Base-by-base conservation (phyloP, 768 basidiomycete species). In the Tulasnella sp. region DNA sequence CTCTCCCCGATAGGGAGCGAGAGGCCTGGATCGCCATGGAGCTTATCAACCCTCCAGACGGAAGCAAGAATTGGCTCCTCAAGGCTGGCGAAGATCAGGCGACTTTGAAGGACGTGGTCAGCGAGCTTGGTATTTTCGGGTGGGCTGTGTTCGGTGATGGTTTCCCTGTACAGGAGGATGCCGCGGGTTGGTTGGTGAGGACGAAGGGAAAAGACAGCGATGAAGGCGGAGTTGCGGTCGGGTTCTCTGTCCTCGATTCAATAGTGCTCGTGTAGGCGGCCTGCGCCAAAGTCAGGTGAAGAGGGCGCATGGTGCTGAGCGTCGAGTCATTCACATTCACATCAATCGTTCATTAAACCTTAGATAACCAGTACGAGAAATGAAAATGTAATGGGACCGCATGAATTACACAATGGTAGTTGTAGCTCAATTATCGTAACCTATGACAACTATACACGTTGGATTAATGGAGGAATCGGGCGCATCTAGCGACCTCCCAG, bases 11-110 rank as follows among this genome's bases (percentile, higher is more conserved):
- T 1, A 77, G 82, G 69, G 91, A 92, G 77, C 85, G 89, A 8
- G 84, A 87, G 75, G 94, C 91, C 1, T 99, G 96, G 92, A 94
- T 98, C 69, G 91, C 95, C 37, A 98, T 98, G 96, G 89, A 90
- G 74, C 82, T 98, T 76, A 99, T 99, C 74, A 81, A 83, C 22
- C 89, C 94, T 1, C 95, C 95, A 0, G 78, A 83, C 35, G 86
- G 86, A 2, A 76, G 87, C 16, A 83, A 86, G 7, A 91, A 90
- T 74, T 89, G 90, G 78, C 86, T 99, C 47, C 84, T 97, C 26
- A 87, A 90, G 39, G 88, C 92, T 7, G 90, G 90, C 1, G 83
- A 83, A 40, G 83, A 83, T 42, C 79, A 80, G 3, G 81, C 82
- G 22, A 83, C 87, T 39, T 85, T 84, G 74, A 81, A 85, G 1